These are phyloP conservation scores for Geranium rotundifolium DNA, from an alignment of 345 rosid genomes.

Conservation along the genomic window DNA sequence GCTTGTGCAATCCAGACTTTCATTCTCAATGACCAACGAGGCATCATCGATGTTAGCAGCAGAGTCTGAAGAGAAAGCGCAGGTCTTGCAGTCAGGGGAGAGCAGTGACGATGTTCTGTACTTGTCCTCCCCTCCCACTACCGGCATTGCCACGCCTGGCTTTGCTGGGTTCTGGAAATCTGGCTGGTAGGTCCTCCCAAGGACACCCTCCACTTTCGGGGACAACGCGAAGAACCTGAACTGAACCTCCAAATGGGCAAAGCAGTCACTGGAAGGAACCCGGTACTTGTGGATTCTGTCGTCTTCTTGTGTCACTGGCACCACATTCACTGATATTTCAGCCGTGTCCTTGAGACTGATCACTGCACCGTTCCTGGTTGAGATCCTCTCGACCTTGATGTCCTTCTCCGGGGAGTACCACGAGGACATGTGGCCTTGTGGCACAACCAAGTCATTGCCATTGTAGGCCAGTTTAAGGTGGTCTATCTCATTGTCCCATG, in stretches of 20 bases:
- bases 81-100: not conserved
- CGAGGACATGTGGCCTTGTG: conserved; percentile 5
- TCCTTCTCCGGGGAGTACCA: conserved; percentile 16
- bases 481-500: conserved; percentile 14
- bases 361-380: conserved; percentile 12
- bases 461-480: conserved; percentile 12
- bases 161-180: not conserved
- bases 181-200: not conserved
- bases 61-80: not conserved
- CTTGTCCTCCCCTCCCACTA: not conserved
- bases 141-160: not conserved
- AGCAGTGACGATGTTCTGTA: not conserved
- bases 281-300: conserved; percentile 4
- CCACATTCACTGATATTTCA: conserved; percentile 13
- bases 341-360: conserved; percentile 8
- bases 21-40: conserved; percentile 2
- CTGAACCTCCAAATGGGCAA: not conserved
- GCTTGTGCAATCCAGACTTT: conserved; percentile 16
- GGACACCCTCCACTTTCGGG: not conserved
- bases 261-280: not conserved
- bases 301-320: conserved; percentile 19
- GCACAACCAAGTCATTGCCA: conserved; percentile 3
- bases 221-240: not conserved
- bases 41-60: not conserved
- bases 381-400: conserved; percentile 16